Evolutionary conservation across 345 rosid species (phyloP).

Genomic region (Eucalyptus polyanthemos): DNA sequence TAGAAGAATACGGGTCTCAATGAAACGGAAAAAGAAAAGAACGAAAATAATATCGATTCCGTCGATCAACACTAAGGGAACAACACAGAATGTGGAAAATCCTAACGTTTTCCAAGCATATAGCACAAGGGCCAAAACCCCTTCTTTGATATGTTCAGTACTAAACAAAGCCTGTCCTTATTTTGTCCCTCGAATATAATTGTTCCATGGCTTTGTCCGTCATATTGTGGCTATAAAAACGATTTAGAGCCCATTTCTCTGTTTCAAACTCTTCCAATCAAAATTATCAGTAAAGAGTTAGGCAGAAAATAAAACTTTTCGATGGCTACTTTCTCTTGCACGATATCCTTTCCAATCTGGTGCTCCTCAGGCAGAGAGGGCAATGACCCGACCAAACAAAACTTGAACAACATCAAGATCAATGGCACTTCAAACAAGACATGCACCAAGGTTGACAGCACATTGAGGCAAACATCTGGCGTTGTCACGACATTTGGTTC

Average conservation of each 20-base stretch:
- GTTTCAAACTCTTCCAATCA: constrained; percentile 8
- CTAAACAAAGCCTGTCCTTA: not conserved
- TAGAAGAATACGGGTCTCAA: not conserved
- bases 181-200: not conserved
- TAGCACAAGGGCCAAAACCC: not conserved
- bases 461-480: constrained; percentile 1
- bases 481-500: constrained; percentile 2
- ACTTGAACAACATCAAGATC: constrained; percentile 6
- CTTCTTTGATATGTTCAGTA: not conserved
- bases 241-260: not conserved
- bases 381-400: constrained; percentile 9
- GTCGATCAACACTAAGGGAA: not conserved
- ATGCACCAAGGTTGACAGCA: not conserved
- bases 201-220: not conserved
- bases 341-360: not conserved
- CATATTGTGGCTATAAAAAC: constrained; percentile 5
- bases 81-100: not conserved
- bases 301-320: not conserved
- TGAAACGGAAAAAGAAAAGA: not conserved
- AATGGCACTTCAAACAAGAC: constrained; percentile 1
- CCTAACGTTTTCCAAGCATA: not conserved
- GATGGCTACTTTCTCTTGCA: constrained; percentile 11
- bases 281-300: not conserved
- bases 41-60: not conserved
- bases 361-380: constrained; percentile 3